Conservation (phyloP, 2,329 filamentous ascomycete species). For the Lecanicillium sp. region DNA sequence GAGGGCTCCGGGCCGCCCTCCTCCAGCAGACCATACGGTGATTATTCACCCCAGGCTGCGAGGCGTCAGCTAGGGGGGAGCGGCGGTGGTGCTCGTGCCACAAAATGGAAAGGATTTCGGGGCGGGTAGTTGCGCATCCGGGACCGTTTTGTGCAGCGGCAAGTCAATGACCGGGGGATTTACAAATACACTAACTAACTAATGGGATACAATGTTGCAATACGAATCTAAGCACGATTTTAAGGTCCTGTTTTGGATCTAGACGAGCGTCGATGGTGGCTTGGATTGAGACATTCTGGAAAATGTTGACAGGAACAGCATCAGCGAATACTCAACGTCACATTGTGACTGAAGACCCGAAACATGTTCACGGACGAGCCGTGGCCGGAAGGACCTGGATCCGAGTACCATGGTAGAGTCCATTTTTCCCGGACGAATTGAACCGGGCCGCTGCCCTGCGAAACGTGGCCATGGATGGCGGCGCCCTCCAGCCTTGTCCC, state of each 20-base stretch:
- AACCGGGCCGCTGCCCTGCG: neutral
- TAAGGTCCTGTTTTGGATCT: too few relatives aligned
- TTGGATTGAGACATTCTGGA: conserved; percentile 5
- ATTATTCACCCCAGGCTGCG: too few relatives aligned
- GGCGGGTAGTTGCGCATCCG: conserved; percentile 2
- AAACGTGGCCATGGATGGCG: neutral
- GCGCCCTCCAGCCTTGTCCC: neutral
- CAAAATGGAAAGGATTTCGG: neutral
- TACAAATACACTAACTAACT: too few relatives aligned
- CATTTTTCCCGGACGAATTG: conserved; percentile 1
- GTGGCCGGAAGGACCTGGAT: neutral
- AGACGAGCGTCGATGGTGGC: too few relatives aligned
- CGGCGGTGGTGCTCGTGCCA: neutral
- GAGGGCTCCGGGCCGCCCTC: too few relatives aligned
- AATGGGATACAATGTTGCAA: too few relatives aligned
- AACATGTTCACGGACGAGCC: too few relatives aligned
- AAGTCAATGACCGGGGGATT: neutral
- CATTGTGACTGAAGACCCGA: neutral
- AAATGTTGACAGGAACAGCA: neutral
- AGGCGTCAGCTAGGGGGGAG: neutral
- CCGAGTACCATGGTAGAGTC: neutral
- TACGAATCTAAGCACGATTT: too few relatives aligned
- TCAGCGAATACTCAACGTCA: neutral
- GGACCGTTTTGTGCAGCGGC: neutral
- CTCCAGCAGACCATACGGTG: too few relatives aligned